Evolutionary conservation across 257 asterid species (phyloP), one percentile per base, ranked within the genome.

Genomic region (Forsythia suspensa): DNA sequence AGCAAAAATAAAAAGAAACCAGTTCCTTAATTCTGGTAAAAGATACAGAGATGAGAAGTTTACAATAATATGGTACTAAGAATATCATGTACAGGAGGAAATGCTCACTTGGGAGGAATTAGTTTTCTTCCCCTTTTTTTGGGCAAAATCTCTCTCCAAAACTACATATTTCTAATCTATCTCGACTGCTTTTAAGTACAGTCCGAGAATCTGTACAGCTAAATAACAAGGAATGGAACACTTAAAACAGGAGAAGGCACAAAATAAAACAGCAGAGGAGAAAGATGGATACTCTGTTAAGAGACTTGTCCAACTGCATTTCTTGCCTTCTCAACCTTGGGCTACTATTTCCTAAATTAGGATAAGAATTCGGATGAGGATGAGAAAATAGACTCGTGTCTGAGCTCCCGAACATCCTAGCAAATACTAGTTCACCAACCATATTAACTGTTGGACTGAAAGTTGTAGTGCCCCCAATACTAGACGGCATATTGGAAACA

Each of bases 291-390:
- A 92, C 80, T 84, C 97, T 88, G 89, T 91, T 82, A 1, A 94
- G 95, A 43, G 97, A 91, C 88, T 87, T 94, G 43, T 90, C 96
- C 79, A 86, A 69, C 88, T 88, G 91, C 82, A 89, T 77, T 77
- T 91, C 97, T 74, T 91, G 97, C 89, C 97, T 91, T 85, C 97
- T 89, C 86, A 91, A 76, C 81, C 97, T 86, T 0, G 94, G 96
- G 85, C 88, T 86, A 40, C 90, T 88, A 20, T 82, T 84, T 78
- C 85, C 87, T 0, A 72, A 57, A 13, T 81, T 84, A 36, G 83
- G 87, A 82, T 83, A 84, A 9, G 94, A 83, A 73, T 84, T 90
- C 1, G 89, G 80, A 86, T 88, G 51, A 10, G 90, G 86, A 78
- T 90, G 83, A 16, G 97, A 82, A 79, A 89, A 85, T 82, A 90